A percentile compares a stretch with the other conserved stretches of the same genome.
Evolutionary conservation across 257 asterid genomes (phyloP).

Genomic region (Scutellaria baicalensis): DNA sequence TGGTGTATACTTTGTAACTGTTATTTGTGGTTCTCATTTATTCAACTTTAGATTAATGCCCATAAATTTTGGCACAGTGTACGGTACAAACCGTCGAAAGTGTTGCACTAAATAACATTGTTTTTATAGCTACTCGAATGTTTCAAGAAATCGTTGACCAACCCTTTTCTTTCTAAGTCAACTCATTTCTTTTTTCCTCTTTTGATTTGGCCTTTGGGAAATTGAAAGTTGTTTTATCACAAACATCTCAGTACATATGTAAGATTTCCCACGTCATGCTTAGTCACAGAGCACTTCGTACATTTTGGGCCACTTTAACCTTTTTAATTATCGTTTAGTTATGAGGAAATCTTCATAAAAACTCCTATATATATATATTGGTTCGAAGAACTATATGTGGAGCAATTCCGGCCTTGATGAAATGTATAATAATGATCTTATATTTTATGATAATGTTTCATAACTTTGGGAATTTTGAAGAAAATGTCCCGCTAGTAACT

Average conservation of each 20-base stretch:
- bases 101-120: conserved; percentile 21
- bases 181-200: not conserved
- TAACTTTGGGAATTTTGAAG: no score
- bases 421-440: no score
- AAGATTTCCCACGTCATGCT: not conserved
- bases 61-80: conserved; percentile 19
- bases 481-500: no score
- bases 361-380: no score
- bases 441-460: no score
- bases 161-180: not conserved
- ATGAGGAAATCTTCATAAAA: no score
- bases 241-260: not conserved
- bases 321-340: no score
- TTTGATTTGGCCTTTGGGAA: not conserved
- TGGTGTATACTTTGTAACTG: conserved; percentile 19
- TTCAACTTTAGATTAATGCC: not conserved
- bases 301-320: not conserved
- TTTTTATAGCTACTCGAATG: not conserved
- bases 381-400: no score
- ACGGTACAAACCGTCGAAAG: conserved; percentile 30
- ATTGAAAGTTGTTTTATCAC: not conserved
- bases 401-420: no score
- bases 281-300: not conserved
- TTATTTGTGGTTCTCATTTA: not conserved
- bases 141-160: not conserved